phyloP scores from a whole-genome alignment of 108 stramenopile genomes.

The Stephanodiscus minutulus region DNA sequence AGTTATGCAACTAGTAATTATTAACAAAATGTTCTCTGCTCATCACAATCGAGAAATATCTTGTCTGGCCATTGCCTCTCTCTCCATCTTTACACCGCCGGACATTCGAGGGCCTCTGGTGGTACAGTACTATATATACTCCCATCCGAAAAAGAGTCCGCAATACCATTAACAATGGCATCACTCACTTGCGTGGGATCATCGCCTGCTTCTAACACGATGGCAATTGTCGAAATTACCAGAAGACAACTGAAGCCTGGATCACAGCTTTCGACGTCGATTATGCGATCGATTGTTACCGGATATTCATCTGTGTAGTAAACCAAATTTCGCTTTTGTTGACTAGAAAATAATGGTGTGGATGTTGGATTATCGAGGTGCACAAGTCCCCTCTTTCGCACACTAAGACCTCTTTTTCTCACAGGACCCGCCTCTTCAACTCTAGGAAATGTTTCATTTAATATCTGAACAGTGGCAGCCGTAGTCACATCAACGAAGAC shows the following conservation, averaged over 20 bases:
- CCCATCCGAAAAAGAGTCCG: conserved; percentile 41
- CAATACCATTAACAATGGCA: conserved; percentile 46
- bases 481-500: conserved; percentile 58
- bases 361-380: conserved; percentile 4
- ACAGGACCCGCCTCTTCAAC: not conserved
- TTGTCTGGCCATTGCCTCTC: not conserved
- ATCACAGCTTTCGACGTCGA: conserved; percentile 44
- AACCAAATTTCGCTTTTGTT: conserved; percentile 38
- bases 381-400: conserved; percentile 7
- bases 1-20: not conserved
- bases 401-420: not conserved
- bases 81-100: not conserved
- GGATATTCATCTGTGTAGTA: conserved; percentile 51
- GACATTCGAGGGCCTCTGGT: conserved; percentile 37
- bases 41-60: not conserved
- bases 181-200: conserved; percentile 36
- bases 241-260: conserved; percentile 37
- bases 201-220: conserved; percentile 59
- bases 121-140: conserved; percentile 55
- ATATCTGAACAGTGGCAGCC: conserved; percentile 38
- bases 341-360: not conserved
- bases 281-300: conserved; percentile 43
- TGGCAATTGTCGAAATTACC: conserved; percentile 44
- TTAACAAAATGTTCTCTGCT: not conserved
- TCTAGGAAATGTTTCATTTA: conserved; percentile 59